Base-by-base conservation (phyloP, 495 filamentous ascomycete genomes). In the Trypethelium eluteriae region DNA sequence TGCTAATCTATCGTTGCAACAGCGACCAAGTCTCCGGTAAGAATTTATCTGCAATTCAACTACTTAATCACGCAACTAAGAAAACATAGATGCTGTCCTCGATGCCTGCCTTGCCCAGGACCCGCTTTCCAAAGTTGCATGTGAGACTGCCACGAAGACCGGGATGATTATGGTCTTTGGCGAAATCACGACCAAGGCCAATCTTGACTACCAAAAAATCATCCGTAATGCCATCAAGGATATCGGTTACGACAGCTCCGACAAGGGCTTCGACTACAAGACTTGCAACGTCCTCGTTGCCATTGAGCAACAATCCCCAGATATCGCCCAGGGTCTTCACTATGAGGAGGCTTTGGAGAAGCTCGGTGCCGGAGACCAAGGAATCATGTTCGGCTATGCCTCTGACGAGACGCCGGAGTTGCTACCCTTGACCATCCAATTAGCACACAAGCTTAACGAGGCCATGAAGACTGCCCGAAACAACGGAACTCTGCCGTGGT, bases 311-410 rank as follows among this genome's bases (percentile, higher is more conserved):
- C 94, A 98, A 81, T 97, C 93, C 66, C 90, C 93, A 70, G 94
- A 98, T 82, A 98, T 98, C 73, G 94, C 94, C 72, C 93, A 97
- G 80, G 94, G 94, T 84, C 89, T 98, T 38, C 90, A 96, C 81
- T 93, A 94, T 75, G 94, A 98, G 63, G 84, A 96, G 81, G 92
- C 90, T 70, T 87, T 98, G 67, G 94, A 98, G 87, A 88, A 96
- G 81, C 86, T 98, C 69, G 94, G 94, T 81, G 94, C 94, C 66
- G 94, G 94, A 89, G 94, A 98, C 82, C 94, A 98, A 84, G 94
- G 94, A 83, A 96, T 98, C 84, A 98, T 98, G 94, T 98, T 98
- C 80, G 94, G 94, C 71, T 98, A 98, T 87, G 94, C 94, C 75
- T 96, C 94, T 77, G 93, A 98, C 74, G 94, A 98, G 85, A 98